Evolutionary conservation across 768 basidiomycete genomes (phyloP).

Genomic region (Kwoniella newhampshirensis): DNA sequence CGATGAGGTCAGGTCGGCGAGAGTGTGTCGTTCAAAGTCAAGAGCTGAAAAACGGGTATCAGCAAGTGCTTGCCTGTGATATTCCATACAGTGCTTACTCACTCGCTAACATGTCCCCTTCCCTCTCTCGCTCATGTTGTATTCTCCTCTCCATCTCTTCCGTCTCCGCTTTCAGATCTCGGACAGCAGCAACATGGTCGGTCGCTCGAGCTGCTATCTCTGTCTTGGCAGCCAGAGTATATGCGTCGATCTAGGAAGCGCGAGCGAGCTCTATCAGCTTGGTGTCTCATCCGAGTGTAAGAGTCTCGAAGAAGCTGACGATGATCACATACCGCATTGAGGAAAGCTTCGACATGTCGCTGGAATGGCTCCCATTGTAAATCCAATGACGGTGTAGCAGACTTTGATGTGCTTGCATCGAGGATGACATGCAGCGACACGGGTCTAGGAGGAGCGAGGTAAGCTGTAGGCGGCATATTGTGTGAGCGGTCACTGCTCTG

Average conservation of each 20-base stretch:
- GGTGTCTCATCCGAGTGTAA: too few species aligned
- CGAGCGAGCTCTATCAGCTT: too few species aligned
- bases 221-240: constrained; percentile 69
- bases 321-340: constrained; percentile 26
- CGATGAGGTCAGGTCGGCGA: constrained; percentile 62
- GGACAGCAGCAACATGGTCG: constrained; percentile 64
- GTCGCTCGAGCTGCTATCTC: constrained; percentile 69
- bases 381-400: constrained; percentile 28
- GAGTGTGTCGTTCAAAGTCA: constrained; percentile 42
- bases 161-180: constrained; percentile 64
- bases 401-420: constrained; percentile 16
- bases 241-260: constrained; percentile 56
- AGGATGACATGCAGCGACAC: constrained; percentile 30
- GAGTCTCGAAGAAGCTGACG: too few species aligned
- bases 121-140: constrained; percentile 70
- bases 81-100: too few species aligned
- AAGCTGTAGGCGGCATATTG: constrained; percentile 6
- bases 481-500: background rate
- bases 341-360: constrained; percentile 40
- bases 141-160: constrained; percentile 68
- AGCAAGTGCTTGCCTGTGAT: too few species aligned
- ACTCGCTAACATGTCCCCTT: constrained; percentile 77
- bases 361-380: constrained; percentile 48
- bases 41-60: constrained; percentile 26
- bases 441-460: constrained; percentile 16